Evolutionary conservation across 306 rosid genomes (phyloP).

Genomic region (Cucurbita moschata): DNA sequence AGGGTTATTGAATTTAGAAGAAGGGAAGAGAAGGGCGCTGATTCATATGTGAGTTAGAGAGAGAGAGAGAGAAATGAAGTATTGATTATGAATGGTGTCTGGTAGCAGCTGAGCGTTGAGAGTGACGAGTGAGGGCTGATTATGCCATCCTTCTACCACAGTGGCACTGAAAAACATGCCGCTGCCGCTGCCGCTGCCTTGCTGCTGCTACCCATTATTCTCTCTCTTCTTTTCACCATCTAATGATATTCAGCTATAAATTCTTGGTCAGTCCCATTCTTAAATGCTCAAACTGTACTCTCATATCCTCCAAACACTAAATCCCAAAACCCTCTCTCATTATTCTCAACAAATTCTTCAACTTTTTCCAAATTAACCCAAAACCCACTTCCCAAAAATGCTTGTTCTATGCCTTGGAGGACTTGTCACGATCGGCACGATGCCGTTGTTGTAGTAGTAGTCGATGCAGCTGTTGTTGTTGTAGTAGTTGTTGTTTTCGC

Average conservation of each 20-base stretch:
- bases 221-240: neutral
- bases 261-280: constrained; percentile 17
- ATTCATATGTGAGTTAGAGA: constrained; percentile 28
- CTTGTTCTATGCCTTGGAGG: constrained; percentile 10
- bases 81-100: constrained; percentile 37
- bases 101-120: constrained; percentile 20
- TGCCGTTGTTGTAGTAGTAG: neutral
- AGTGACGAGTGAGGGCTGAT: constrained; percentile 57
- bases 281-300: constrained; percentile 13
- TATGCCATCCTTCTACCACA: constrained; percentile 33
- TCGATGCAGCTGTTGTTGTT: neutral
- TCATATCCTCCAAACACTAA: constrained; percentile 36
- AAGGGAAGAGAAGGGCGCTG: constrained; percentile 17
- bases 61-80: constrained; percentile 7
- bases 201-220: constrained; percentile 21
- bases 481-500: constrained; percentile 1
- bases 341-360: too few relatives aligned
- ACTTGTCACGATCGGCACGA: constrained; percentile 16
- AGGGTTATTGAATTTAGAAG: neutral
- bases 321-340: neutral
- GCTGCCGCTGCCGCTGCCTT: neutral
- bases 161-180: constrained; percentile 93
- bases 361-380: too few relatives aligned
- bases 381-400: constrained; percentile 3
- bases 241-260: constrained; percentile 4